Conservation (phyloP, 1,139 yeast species). For the Pichia inconspicua region DNA sequence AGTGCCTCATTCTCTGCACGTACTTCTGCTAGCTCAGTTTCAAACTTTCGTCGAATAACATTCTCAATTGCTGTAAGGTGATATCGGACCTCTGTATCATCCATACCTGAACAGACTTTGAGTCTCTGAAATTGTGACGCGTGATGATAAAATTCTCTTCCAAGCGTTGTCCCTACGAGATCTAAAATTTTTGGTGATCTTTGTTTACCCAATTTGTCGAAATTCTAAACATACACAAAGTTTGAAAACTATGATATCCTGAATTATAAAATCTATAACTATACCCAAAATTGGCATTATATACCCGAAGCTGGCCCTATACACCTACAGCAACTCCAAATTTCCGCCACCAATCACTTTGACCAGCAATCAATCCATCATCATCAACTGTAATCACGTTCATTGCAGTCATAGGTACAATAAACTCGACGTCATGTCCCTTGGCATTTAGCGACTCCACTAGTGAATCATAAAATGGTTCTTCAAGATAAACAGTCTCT, state of each 20-base stretch:
- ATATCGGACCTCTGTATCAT: background rate
- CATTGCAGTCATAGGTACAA: slow-evolving; percentile 34
- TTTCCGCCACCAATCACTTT: slow-evolving; percentile 39
- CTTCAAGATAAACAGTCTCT: slow-evolving; percentile 55
- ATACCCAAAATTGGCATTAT: no score
- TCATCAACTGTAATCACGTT: slow-evolving; percentile 29
- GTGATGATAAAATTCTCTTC: no score
- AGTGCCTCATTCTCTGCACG: background rate
- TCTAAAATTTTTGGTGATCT: no score
- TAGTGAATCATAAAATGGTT: slow-evolving; percentile 22
- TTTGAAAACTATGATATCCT: no score
- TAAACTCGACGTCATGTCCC: slow-evolving; percentile 29
- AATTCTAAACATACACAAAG: no score
- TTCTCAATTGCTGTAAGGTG: background rate
- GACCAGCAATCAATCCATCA: slow-evolving; percentile 27
- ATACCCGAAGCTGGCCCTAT: background rate
- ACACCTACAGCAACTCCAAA: slow-evolving; percentile 34
- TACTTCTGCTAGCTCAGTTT: background rate
- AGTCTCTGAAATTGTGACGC: no score
- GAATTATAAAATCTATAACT: no score
- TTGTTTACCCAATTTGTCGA: no score
- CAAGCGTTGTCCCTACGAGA: no score
- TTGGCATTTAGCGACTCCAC: slow-evolving; percentile 17
- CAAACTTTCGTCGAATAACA: background rate
- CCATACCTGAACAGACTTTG: background rate